Evolutionary conservation across 768 basidiomycete species (phyloP).

Genomic region (Hemileccinum impolitum): DNA sequence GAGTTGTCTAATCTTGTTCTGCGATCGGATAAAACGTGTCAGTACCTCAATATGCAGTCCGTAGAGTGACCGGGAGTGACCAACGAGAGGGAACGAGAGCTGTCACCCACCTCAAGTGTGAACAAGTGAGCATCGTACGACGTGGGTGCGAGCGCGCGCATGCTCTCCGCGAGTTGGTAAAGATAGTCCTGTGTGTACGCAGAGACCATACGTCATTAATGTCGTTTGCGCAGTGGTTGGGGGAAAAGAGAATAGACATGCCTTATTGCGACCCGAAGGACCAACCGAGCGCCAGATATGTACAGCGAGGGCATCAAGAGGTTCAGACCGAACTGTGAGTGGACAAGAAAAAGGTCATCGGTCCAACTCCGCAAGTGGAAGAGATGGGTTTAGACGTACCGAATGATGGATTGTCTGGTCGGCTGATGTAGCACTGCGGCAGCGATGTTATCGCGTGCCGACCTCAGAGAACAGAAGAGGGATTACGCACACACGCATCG

Average conservation of each 20-base stretch:
- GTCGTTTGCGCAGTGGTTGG: not conserved
- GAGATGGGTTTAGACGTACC: slow-evolving; percentile 41
- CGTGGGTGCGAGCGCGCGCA: slow-evolving; percentile 67
- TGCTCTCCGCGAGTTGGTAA: slow-evolving; percentile 70
- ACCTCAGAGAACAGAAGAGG: slow-evolving; percentile 17
- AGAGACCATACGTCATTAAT: not conserved
- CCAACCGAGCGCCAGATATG: slow-evolving; percentile 75
- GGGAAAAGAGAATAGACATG: slow-evolving; percentile 21
- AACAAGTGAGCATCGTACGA: slow-evolving; percentile 75
- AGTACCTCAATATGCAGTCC: not conserved
- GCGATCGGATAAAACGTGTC: not conserved
- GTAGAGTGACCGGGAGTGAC: not conserved
- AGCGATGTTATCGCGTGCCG: not conserved
- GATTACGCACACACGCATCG: slow-evolving; percentile 51
- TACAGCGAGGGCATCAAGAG: slow-evolving; percentile 61
- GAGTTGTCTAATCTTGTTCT: slow-evolving; percentile 5
- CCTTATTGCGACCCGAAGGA: slow-evolving; percentile 91
- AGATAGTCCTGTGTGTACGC: slow-evolving; percentile 71
- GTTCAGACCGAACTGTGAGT: slow-evolving; percentile 73
- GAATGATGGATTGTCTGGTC: slow-evolving; percentile 85
- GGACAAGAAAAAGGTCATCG: not conserved
- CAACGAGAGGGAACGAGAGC: too few species aligned
- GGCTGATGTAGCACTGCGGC: slow-evolving; percentile 79
- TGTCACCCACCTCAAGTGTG: slow-evolving; percentile 61
- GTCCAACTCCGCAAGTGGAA: slow-evolving; percentile 13